Base-by-base conservation (phyloP, 179 eudicot genomes). In the Patellifolia procumbens region DNA sequence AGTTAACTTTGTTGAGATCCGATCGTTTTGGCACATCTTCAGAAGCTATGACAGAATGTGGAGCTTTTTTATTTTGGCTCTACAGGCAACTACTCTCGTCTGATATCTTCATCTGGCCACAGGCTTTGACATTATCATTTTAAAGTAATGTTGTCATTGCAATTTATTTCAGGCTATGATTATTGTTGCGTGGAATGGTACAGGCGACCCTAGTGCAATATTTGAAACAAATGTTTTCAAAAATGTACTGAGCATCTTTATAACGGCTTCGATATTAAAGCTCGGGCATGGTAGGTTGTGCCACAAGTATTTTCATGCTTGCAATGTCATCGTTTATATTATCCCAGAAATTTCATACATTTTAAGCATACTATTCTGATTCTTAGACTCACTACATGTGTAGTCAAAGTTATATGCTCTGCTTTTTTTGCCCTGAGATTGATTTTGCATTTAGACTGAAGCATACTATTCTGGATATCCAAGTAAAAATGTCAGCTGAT, bases 21-120 rank as follows among this genome's bases (percentile, higher is more conserved):
- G 99, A 39, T 82, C 99, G 2, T 96, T 83, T 86, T 90, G 91
- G 92, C 99, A 96, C 80, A 84, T 96, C 68, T 96, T 96, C 78
- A 90, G 99, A 87, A 96, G 99, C 89, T 96, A 94, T 75, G 98
- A 96, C 77, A 85, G 99, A 79, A 87, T 96, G 98, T 96, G 99
- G 99, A 88, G 91, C 81, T 96, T 96, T 77, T 89, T 92, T 66
- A 87, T 94, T 73, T 81, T 96, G 83, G 89, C 96, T 80, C 82
- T 96, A 80, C 99, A 96, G 99, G 99, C 83, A 82, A 79, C 56
- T 79, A n/a, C 42, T 61, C 20, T 63, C 56, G 56, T 31, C 72
- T n/a, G 35, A 28, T 45, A 17, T 79, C 35, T 70, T 7, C 29
- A 26, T 74, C 35, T 61, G 4, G 17, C 7, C 34, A 66, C 39